Percentiles rank a stretch among this genome's conserved stretches.
Conservation (phyloP, 148 eudicot genomes). For the Chenopodium album region DNA sequence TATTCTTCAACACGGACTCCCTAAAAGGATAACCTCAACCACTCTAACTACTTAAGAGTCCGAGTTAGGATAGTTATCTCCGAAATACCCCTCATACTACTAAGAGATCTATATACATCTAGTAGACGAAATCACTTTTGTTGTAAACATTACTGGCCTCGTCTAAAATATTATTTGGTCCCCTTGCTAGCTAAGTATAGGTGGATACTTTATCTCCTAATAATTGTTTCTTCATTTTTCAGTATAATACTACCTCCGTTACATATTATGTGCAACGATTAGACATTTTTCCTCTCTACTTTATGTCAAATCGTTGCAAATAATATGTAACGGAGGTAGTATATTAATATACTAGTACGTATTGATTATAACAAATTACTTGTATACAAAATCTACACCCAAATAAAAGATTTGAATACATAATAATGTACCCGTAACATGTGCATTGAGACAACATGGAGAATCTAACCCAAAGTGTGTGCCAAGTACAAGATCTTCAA, state of each 20-base stretch:
- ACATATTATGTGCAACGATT: too few relatives aligned
- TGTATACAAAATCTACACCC: not conserved
- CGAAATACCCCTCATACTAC: too few relatives aligned
- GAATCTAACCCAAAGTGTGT: conserved; percentile 32
- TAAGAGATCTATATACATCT: not conserved
- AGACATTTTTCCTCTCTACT: too few relatives aligned
- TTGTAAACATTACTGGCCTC: not conserved
- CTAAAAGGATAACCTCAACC: too few relatives aligned
- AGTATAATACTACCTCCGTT: too few relatives aligned
- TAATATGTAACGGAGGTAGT: not conserved
- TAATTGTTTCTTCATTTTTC: not conserved
- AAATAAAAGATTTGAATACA: not conserved
- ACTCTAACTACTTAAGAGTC: too few relatives aligned
- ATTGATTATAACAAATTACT: not conserved
- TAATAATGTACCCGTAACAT: conserved; percentile 7
- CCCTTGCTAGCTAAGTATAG: conserved; percentile 16
- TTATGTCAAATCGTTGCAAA: too few relatives aligned
- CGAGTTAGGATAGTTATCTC: too few relatives aligned
- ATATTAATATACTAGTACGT: not conserved
- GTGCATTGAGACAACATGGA: conserved; percentile 20
- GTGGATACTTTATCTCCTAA: not conserved
- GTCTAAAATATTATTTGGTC: not conserved
- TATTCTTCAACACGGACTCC: too few relatives aligned
- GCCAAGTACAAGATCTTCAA: conserved; percentile 27
- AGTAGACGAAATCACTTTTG: not conserved